Evolutionary conservation across 2,329 filamentous ascomycete species (phyloP).

Genomic region (Elsinoe arachidis): DNA sequence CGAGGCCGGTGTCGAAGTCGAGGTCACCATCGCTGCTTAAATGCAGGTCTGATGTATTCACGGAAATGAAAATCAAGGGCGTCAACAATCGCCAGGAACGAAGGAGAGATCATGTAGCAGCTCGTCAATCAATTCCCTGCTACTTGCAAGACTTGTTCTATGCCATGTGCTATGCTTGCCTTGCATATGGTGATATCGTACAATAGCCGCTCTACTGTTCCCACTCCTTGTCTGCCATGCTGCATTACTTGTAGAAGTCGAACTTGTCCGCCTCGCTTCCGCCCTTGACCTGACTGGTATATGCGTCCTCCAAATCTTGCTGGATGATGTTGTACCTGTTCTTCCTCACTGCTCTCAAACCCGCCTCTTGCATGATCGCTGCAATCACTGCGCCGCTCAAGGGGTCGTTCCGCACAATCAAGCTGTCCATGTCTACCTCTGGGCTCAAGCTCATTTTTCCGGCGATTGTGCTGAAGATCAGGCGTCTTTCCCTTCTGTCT

Average conservation of each 20-base stretch:
- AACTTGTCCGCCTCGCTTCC: conserved; percentile 64
- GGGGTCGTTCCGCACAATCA: conserved; percentile 95
- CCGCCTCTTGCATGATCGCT: conserved; percentile 98
- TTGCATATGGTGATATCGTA: conserved; percentile 13
- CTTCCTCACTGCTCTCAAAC: conserved; percentile 86
- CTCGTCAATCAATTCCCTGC: conserved; percentile 9
- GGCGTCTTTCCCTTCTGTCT: conserved; percentile 84
- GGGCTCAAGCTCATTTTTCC: conserved; percentile 94
- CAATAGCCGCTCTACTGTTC: neutral
- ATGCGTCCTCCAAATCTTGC: conserved; percentile 90
- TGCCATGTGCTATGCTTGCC: conserved; percentile 11
- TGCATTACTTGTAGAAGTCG: conserved; percentile 74
- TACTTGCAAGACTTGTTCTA: neutral
- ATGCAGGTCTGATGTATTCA: conserved; percentile 11
- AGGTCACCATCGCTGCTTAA: conserved; percentile 84
- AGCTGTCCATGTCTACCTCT: conserved; percentile 88
- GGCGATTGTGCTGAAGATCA: conserved; percentile 97
- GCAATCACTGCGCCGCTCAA: conserved; percentile 92
- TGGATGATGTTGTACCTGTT: conserved; percentile 99
- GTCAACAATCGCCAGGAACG: conserved; percentile 1
- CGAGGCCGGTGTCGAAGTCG: conserved; percentile 85
- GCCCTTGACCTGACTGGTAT: conserved; percentile 92
- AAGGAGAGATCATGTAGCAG: conserved; percentile 9
- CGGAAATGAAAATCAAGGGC: neutral
- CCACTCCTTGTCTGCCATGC: neutral